A percentile compares a stretch with the other conserved stretches of the same genome.
Conservation (phyloP, 208 protist species). For the Angomonas deanei region DNA sequence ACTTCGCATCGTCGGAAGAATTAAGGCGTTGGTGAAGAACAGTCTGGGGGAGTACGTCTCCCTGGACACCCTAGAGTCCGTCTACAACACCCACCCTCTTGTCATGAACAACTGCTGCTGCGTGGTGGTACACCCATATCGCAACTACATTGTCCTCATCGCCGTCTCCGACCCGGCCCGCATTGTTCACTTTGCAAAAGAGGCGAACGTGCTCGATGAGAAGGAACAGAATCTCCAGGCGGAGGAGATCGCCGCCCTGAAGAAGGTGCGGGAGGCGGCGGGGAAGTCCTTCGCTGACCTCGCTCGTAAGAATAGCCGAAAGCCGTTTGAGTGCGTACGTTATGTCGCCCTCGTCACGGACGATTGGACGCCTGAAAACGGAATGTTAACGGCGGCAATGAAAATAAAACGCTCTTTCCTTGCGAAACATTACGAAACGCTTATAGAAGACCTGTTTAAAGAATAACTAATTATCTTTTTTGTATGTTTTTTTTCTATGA, state of each 20-base stretch:
- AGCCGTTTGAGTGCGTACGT: conserved; percentile 56
- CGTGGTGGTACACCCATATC: conserved; percentile 71
- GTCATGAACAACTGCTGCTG: conserved; percentile 65
- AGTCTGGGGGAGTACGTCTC: conserved; percentile 91
- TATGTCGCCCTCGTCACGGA: conserved; percentile 52
- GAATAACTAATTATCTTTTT: too few species aligned
- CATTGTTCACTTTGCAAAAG: conserved; percentile 39
- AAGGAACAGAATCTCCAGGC: conserved; percentile 14
- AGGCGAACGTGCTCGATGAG: conserved; percentile 19
- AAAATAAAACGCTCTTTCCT: conserved; percentile 74
- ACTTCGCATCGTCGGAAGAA: conserved; percentile 76
- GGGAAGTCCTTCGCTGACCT: conserved; percentile 1
- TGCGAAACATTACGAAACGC: conserved; percentile 42
- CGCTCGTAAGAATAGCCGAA: conserved; percentile 15
- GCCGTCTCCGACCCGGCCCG: conserved; percentile 40
- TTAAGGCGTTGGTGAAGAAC: conserved; percentile 92
- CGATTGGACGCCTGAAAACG: conserved; percentile 85
- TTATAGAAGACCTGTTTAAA: conserved; percentile 60
- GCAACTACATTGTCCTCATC: conserved; percentile 68
- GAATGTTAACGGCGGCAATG: conserved; percentile 66
- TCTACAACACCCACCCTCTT: conserved; percentile 58
- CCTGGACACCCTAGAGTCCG: conserved; percentile 73
- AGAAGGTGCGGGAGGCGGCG: conserved; percentile 10
- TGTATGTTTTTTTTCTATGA: not conserved
- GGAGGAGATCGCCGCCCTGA: conserved; percentile 21